These are phyloP conservation scores for Avena eriantha DNA, from an alignment of 176 grass and related monocot genomes.

Conservation along the genomic window DNA sequence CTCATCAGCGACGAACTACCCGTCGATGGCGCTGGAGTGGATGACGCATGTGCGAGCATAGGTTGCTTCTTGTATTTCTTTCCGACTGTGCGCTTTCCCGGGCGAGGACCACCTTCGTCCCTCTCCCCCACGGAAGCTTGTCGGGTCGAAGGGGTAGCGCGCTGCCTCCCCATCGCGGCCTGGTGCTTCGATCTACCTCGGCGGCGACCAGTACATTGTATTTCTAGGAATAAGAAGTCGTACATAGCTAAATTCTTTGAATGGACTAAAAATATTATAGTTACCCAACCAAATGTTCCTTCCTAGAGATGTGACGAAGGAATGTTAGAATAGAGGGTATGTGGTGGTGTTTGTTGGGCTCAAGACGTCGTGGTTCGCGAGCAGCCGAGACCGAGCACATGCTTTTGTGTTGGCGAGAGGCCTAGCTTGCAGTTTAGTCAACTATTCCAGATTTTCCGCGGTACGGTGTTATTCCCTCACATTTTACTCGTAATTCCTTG, in stretches of 20 bases:
- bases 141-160: no score
- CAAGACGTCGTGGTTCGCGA: conserved; percentile 4
- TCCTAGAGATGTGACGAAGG: not conserved
- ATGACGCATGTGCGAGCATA: no score
- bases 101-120: no score
- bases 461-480: not conserved
- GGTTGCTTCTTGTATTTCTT: no score
- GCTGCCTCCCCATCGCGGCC: no score
- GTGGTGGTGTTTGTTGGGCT: conserved; percentile 22
- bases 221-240: no score
- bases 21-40: no score
- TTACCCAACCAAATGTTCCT: not conserved
- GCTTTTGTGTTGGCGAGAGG: not conserved
- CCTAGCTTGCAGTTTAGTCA: not conserved
- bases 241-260: not conserved
- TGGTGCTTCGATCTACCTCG: no score
- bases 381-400: not conserved
- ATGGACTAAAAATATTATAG: not conserved
- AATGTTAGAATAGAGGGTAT: not conserved
- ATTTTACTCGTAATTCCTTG: not conserved
- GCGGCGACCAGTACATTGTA: no score
- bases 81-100: no score
- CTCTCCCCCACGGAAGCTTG: no score
- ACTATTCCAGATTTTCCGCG: not conserved
- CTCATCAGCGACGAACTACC: no score